Evolutionary conservation across 2,329 filamentous ascomycete species (phyloP).

Genomic region (Aspergillus sp.): DNA sequence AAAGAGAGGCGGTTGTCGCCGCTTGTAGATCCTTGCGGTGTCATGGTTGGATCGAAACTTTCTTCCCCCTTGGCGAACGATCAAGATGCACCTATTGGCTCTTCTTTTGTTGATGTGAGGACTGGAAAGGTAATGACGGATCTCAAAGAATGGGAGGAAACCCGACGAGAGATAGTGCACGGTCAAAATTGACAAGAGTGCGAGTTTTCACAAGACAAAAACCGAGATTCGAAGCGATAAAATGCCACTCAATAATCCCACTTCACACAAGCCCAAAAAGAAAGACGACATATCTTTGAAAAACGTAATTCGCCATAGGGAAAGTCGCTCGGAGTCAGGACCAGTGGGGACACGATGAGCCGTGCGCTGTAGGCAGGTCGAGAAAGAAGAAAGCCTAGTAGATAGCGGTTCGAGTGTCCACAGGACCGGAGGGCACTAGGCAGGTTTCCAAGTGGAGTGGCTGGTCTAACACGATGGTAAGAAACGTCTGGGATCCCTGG

Average conservation of each 20-base stretch:
- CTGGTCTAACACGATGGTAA: slow-evolving; percentile 26
- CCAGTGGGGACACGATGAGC: slow-evolving; percentile 16
- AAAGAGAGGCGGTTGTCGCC: slow-evolving; percentile 59
- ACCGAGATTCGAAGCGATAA: slow-evolving; percentile 33
- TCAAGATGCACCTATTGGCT: slow-evolving; percentile 4
- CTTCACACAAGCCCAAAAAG: slow-evolving; percentile 44
- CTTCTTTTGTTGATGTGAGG: slow-evolving; percentile 9
- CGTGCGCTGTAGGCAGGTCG: slow-evolving; percentile 1
- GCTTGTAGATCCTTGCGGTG: slow-evolving; percentile 29
- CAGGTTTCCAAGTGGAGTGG: slow-evolving; percentile 1
- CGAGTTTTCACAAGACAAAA: slow-evolving; percentile 24
- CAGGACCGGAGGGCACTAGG: background rate
- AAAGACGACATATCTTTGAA: slow-evolving; percentile 46
- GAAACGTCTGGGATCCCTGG: slow-evolving; percentile 17
- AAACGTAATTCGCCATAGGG: slow-evolving; percentile 43
- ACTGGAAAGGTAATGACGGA: slow-evolving; percentile 19
- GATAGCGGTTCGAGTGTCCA: background rate
- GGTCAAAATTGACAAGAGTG: slow-evolving; percentile 22
- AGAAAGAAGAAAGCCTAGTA: slow-evolving; percentile 4
- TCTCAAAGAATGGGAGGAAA: slow-evolving; percentile 15
- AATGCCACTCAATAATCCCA: slow-evolving; percentile 40
- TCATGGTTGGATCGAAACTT: slow-evolving; percentile 25
- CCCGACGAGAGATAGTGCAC: slow-evolving; percentile 21
- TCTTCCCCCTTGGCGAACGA: slow-evolving; percentile 10
- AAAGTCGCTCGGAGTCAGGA: slow-evolving; percentile 27